A percentile compares a stretch with the other conserved stretches of the same genome.
Conservation (phyloP, 2,329 filamentous ascomycete genomes). For the Cladosporium velox region DNA sequence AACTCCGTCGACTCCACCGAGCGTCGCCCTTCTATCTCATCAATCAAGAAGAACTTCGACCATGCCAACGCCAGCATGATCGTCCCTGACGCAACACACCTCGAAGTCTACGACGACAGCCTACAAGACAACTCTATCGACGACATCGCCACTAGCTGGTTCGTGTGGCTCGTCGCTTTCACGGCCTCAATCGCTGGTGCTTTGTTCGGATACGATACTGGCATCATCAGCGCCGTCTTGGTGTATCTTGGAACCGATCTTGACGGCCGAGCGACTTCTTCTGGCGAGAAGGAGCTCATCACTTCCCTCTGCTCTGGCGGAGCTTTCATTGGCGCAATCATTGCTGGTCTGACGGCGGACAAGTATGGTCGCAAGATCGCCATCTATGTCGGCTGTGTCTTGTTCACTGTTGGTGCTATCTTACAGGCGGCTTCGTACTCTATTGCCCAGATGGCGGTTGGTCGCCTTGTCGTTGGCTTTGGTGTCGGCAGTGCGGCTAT, state of each 20-base stretch:
- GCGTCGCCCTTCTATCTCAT: slow-evolving; percentile 19
- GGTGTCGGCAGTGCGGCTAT: slow-evolving; percentile 55
- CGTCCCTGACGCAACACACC: slow-evolving; percentile 24
- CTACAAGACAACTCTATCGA: slow-evolving; percentile 26
- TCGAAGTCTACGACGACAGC: slow-evolving; percentile 25
- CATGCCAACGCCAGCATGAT: slow-evolving; percentile 24
- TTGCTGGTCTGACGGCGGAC: slow-evolving; percentile 41
- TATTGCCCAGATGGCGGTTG: slow-evolving; percentile 48
- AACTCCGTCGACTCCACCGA: background rate
- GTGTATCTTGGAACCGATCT: slow-evolving; percentile 41
- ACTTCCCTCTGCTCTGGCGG: slow-evolving; percentile 43
- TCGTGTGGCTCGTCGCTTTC: slow-evolving; percentile 31
- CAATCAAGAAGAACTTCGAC: slow-evolving; percentile 26
- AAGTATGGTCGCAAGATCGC: slow-evolving; percentile 41
- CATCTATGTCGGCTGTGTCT: slow-evolving; percentile 44
- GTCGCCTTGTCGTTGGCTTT: slow-evolving; percentile 54
- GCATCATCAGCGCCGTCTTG: slow-evolving; percentile 42
- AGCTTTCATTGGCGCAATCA: slow-evolving; percentile 42
- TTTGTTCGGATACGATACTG: slow-evolving; percentile 40
- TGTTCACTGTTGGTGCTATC: slow-evolving; percentile 39
- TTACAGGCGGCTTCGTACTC: slow-evolving; percentile 29
- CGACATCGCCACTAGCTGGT: slow-evolving; percentile 26
- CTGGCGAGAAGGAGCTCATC: slow-evolving; percentile 42
- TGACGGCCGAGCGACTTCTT: slow-evolving; percentile 33
- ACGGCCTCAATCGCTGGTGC: slow-evolving; percentile 30